Conservation (phyloP, 2,329 filamentous ascomycete genomes). For the Apiospora sp. region DNA sequence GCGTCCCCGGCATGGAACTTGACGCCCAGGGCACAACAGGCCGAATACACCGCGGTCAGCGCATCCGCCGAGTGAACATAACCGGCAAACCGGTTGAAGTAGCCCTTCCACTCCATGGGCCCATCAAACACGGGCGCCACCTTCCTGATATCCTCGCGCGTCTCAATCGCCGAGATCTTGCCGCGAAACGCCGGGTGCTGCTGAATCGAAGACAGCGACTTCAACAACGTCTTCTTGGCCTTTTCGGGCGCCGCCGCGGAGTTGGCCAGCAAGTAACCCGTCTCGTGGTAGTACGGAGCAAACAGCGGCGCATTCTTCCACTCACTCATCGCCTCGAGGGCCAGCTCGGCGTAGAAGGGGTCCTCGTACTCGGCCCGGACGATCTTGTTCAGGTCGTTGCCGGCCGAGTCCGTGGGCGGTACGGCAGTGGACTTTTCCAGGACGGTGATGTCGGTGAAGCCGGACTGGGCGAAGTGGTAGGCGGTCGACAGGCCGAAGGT, state of each 20-base stretch:
- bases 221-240: constrained; percentile 53
- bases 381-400: constrained; percentile 78
- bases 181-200: constrained; percentile 48
- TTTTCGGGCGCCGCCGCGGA: constrained; percentile 43
- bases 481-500: constrained; percentile 73
- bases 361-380: constrained; percentile 75
- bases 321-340: constrained; percentile 69
- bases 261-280: constrained; percentile 48
- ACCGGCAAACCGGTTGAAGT: constrained; percentile 64
- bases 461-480: constrained; percentile 63
- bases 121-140: constrained; percentile 58
- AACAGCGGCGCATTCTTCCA: constrained; percentile 56
- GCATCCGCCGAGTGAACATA: constrained; percentile 65
- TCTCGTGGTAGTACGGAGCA: constrained; percentile 57
- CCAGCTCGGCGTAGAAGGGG: constrained; percentile 68
- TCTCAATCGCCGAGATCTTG: constrained; percentile 48
- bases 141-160: constrained; percentile 49
- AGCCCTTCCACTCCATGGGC: constrained; percentile 59
- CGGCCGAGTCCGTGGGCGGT: constrained; percentile 63
- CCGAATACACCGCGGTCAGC: constrained; percentile 54
- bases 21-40: constrained; percentile 44
- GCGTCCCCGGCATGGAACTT: constrained; percentile 50
- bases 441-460: constrained; percentile 62
- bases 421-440: constrained; percentile 63
- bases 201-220: constrained; percentile 50